These are phyloP conservation scores for Priceomyces medius DNA, from an alignment of 805 yeast genomes.

Conservation along the genomic window DNA sequence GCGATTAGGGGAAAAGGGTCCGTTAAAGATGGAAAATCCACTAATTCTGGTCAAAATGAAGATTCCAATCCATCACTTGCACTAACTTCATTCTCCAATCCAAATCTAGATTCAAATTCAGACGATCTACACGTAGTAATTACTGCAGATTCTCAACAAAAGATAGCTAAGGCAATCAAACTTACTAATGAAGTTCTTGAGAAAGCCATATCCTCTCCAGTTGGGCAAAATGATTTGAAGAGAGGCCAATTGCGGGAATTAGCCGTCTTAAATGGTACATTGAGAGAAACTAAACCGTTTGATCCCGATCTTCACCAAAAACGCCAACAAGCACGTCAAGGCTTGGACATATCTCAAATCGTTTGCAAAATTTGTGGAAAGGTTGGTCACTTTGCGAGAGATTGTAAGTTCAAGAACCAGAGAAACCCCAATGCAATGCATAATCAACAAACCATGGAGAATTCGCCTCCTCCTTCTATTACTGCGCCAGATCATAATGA, in stretches of 20 bases:
- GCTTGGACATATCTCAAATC: constrained; percentile 49
- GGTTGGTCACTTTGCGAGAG: constrained; percentile 84
- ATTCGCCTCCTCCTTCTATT: not conserved
- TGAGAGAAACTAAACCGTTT: constrained; percentile 72
- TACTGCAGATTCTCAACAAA: constrained; percentile 77
- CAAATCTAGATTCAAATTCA: constrained; percentile 20
- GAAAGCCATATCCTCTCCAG: constrained; percentile 85
- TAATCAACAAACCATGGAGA: not conserved
- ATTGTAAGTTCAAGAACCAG: constrained; percentile 55
- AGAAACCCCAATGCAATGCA: not conserved
- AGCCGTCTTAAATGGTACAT: constrained; percentile 92
- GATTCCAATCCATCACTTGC: constrained; percentile 18
- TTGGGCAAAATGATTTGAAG: constrained; percentile 89
- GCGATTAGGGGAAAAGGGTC: constrained; percentile 96
- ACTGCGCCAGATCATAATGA: constrained; percentile 3
- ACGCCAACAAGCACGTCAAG: constrained; percentile 17
- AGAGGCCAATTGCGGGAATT: constrained; percentile 87
- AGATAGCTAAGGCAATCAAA: constrained; percentile 70
- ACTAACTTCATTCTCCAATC: constrained; percentile 19
- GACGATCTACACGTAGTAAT: constrained; percentile 90
- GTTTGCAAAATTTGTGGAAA: constrained; percentile 79
- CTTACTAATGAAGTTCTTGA: constrained; percentile 74
- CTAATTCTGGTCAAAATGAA: constrained; percentile 50
- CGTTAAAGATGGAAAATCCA: constrained; percentile 80
- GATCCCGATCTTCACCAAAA: constrained; percentile 34